Evolutionary conservation across 148 eudicot species (phyloP).

Genomic region (Spergularia marina): DNA sequence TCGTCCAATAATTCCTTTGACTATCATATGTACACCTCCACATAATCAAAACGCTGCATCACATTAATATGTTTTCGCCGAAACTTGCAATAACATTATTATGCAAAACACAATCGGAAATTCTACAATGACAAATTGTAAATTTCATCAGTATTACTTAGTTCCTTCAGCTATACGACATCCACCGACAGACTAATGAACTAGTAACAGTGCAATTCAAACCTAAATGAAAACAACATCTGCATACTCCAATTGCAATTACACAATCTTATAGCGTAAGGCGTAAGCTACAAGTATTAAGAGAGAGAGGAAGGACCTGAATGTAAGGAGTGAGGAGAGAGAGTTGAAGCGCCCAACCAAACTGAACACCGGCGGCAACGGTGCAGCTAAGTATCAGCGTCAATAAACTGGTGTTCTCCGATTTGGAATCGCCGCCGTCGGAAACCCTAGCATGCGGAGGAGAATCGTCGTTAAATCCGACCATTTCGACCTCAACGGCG

Average conservation of each 20-base stretch:
- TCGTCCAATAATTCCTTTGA: not conserved
- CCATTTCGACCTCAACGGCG: conserved; percentile 40
- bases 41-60: not conserved
- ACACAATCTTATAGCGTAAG: not conserved
- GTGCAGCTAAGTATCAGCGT: conserved; percentile 78
- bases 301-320: conserved; percentile 44
- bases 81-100: not conserved
- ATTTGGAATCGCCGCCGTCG: conserved; percentile 24
- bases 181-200: not conserved
- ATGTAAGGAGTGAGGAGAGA: conserved; percentile 94
- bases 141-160: not conserved
- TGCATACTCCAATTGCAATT: not conserved
- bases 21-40: not conserved
- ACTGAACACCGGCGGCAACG: conserved; percentile 86
- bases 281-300: no score
- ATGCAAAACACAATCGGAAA: not conserved
- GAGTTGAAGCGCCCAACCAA: conserved; percentile 91
- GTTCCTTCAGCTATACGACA: not conserved
- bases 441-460: conserved; percentile 25
- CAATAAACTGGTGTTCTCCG: conserved; percentile 35
- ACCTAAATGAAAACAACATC: not conserved
- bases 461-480: conserved; percentile 16
- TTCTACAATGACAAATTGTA: not conserved
- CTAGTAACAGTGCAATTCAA: not conserved
- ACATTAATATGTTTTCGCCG: not conserved